Percentiles rank a stretch among this genome's conserved stretches.
phyloP scores from a whole-genome alignment of 805 yeast genomes.

The Saccharomyces jurei region DNA sequence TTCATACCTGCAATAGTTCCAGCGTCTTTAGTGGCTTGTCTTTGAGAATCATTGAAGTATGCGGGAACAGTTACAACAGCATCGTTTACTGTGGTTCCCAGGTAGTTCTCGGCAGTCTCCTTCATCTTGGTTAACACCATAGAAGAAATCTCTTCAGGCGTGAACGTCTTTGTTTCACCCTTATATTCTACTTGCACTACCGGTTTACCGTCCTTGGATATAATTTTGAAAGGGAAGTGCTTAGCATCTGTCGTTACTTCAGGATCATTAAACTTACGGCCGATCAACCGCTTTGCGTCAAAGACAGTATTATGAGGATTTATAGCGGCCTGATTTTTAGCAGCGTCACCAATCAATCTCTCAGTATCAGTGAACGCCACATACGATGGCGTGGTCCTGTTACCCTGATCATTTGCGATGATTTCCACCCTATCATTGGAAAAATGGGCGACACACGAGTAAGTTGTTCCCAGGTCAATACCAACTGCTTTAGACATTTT shows the following conservation, averaged over 20 bases:
- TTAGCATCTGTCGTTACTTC: slow-evolving; percentile 73
- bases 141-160: slow-evolving; percentile 90
- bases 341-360: slow-evolving; percentile 91
- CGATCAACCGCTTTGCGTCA: slow-evolving; percentile 87
- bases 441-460: slow-evolving; percentile 93
- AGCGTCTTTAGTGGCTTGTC: slow-evolving; percentile 96
- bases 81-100: slow-evolving; percentile 72
- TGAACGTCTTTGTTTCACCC: slow-evolving; percentile 75
- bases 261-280: slow-evolving; percentile 71
- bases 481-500: slow-evolving; percentile 49
- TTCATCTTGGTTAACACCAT: slow-evolving; percentile 86
- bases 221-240: slow-evolving; percentile 77
- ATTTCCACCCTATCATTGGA: slow-evolving; percentile 86
- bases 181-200: slow-evolving; percentile 71
- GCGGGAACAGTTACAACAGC: slow-evolving; percentile 96
- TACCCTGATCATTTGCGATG: slow-evolving; percentile 95
- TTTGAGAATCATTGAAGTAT: slow-evolving; percentile 91
- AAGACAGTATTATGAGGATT: slow-evolving; percentile 85
- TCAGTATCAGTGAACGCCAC: slow-evolving; percentile 89
- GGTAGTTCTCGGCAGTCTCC: slow-evolving; percentile 79
- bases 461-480: slow-evolving; percentile 77
- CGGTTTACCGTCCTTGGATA: slow-evolving; percentile 66
- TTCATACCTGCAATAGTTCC: slow-evolving; percentile 92
- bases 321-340: slow-evolving; percentile 92
- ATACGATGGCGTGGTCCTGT: slow-evolving; percentile 92